Percentiles rank a stretch among this genome's conserved stretches.
These are phyloP conservation scores for Cystofilobasidium bisporidii DNA, from an alignment of 768 basidiomycete genomes.

Conservation along the genomic window DNA sequence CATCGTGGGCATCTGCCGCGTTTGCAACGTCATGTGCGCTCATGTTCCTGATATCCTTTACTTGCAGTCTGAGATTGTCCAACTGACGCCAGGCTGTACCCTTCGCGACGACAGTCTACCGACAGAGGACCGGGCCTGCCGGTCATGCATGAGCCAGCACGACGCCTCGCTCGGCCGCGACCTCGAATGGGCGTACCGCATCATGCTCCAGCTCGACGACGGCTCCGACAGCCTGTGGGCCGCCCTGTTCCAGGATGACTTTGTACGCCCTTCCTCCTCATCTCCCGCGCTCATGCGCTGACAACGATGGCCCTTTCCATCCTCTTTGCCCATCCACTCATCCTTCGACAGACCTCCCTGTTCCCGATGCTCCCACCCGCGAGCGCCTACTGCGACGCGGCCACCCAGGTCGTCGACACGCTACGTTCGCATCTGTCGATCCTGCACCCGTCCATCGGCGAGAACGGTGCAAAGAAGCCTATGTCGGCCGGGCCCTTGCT, in stretches of 20 bases:
- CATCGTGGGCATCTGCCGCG: neutral
- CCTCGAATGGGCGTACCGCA: neutral
- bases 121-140: slow-evolving; percentile 1
- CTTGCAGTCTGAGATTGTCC: no score
- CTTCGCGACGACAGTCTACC: neutral
- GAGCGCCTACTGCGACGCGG: neutral
- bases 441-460: neutral
- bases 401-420: slow-evolving; percentile 1
- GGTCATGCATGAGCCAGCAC: neutral
- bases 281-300: neutral
- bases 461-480: neutral
- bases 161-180: neutral
- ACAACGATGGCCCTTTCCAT: neutral
- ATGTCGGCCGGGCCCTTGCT: neutral
- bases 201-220: slow-evolving; percentile 7
- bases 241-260: neutral
- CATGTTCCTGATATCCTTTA: no score
- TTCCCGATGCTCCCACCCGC: slow-evolving; percentile 4
- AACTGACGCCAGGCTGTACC: no score
- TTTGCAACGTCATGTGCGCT: neutral
- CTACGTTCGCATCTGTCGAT: neutral
- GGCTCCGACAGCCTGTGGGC: neutral
- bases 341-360: neutral
- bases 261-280: no score
- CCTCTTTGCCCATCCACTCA: neutral